Percentiles rank a stretch among this genome's conserved stretches.
Evolutionary conservation across 2,329 filamentous ascomycete species (phyloP).

Genomic region (Chaetomiaceae sp.): DNA sequence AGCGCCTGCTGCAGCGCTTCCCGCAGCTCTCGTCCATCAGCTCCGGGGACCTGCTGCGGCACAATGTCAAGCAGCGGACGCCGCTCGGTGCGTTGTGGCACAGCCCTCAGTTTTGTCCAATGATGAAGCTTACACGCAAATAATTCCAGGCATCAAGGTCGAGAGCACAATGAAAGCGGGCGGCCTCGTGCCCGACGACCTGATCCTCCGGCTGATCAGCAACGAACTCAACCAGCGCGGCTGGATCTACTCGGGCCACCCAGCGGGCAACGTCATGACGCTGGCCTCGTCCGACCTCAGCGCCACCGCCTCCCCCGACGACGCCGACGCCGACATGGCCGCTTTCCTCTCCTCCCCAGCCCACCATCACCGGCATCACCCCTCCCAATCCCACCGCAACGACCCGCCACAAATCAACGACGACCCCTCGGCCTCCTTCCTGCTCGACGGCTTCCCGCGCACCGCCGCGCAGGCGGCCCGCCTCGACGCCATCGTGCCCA

Average conservation of each 20-base stretch:
- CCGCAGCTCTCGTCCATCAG: slow-evolving; percentile 87
- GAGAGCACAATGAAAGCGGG: slow-evolving; percentile 83
- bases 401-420: slow-evolving; percentile 49
- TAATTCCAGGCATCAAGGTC: slow-evolving; percentile 74
- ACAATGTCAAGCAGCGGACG: slow-evolving; percentile 86
- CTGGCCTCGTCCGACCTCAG: slow-evolving; percentile 38
- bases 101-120: background rate
- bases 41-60: slow-evolving; percentile 84
- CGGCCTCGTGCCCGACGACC: slow-evolving; percentile 80
- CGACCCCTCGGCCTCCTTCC: slow-evolving; percentile 76
- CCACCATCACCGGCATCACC: slow-evolving; percentile 32
- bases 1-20: slow-evolving; percentile 78
- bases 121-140: slow-evolving; percentile 3
- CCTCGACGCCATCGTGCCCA: slow-evolving; percentile 77
- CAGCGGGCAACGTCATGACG: slow-evolving; percentile 43
- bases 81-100: slow-evolving; percentile 77
- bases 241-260: slow-evolving; percentile 59
- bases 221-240: slow-evolving; percentile 80
- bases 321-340: slow-evolving; percentile 34
- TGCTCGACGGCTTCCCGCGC: slow-evolving; percentile 93
- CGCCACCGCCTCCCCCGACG: slow-evolving; percentile 35
- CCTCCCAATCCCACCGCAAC: slow-evolving; percentile 13
- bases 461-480: slow-evolving; percentile 73
- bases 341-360: slow-evolving; percentile 37
- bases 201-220: slow-evolving; percentile 88